These are phyloP conservation scores for Exophiala sp. DNA, from an alignment of 2,329 filamentous ascomycete genomes.

Conservation along the genomic window DNA sequence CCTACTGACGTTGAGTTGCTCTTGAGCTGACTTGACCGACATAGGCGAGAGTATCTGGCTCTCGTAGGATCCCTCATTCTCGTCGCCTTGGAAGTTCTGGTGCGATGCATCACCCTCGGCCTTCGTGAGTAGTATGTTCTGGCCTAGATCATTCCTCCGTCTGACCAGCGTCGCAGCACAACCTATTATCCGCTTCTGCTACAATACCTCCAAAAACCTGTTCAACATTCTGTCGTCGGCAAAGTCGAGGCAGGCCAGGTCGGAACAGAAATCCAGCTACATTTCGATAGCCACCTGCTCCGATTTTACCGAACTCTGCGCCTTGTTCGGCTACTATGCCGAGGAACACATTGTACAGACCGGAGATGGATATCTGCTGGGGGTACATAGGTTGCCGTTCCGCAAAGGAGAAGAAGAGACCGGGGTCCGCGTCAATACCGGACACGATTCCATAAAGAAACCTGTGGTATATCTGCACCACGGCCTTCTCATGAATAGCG, in stretches of 20 bases:
- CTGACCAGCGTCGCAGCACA: constrained; percentile 50
- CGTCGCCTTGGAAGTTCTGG: constrained; percentile 72
- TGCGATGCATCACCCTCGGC: constrained; percentile 79
- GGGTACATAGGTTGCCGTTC: constrained; percentile 80
- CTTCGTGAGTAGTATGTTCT: constrained; percentile 60
- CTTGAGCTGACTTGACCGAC: constrained; percentile 8
- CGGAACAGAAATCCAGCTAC: constrained; percentile 64
- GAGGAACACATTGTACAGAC: constrained; percentile 97
- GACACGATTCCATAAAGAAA: constrained; percentile 62
- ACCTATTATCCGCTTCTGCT: constrained; percentile 74
- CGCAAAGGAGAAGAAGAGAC: constrained; percentile 51
- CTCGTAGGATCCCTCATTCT: constrained; percentile 77
- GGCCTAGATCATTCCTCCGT: background rate
- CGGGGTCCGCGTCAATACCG: constrained; percentile 68
- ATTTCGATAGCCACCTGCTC: constrained; percentile 75
- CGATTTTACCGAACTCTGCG: constrained; percentile 92
- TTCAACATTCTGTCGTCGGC: constrained; percentile 74
- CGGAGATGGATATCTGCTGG: constrained; percentile 84
- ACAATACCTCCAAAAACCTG: constrained; percentile 70
- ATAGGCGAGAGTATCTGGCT: constrained; percentile 77
- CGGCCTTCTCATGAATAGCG: constrained; percentile 95
- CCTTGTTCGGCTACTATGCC: constrained; percentile 81
- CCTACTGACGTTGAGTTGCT: background rate
- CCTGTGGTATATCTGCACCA: constrained; percentile 92
- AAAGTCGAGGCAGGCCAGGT: constrained; percentile 60